Conservation (phyloP, 2,329 filamentous ascomycete genomes). For the Apiospora sp. region DNA sequence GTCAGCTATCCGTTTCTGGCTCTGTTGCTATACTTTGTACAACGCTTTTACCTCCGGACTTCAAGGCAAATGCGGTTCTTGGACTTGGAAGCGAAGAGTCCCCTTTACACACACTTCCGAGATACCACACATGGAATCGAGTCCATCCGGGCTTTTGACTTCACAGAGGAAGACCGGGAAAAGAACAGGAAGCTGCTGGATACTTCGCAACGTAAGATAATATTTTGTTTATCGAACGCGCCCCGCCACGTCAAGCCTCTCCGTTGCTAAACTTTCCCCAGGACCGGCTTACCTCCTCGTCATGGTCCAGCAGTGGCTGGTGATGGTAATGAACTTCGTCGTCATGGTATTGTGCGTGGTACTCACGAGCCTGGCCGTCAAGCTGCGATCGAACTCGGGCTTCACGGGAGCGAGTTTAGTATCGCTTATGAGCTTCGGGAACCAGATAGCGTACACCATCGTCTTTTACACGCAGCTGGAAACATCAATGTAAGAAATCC, state of each 20-base stretch:
- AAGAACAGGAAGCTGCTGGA: slow-evolving; percentile 55
- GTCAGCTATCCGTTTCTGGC: slow-evolving; percentile 60
- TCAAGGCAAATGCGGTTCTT: slow-evolving; percentile 67
- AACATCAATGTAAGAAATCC: slow-evolving; percentile 37
- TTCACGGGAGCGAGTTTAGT: slow-evolving; percentile 42
- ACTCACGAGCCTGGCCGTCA: slow-evolving; percentile 35
- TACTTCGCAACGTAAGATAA: slow-evolving; percentile 48
- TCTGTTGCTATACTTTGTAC: slow-evolving; percentile 56
- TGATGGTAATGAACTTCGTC: slow-evolving; percentile 22
- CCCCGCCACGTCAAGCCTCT: neutral
- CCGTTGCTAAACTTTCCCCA: neutral
- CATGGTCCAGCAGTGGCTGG: slow-evolving; percentile 52
- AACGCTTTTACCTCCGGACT: slow-evolving; percentile 66
- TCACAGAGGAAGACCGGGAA: slow-evolving; percentile 49
- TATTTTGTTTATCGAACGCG: neutral
- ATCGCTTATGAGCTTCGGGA: slow-evolving; percentile 42
- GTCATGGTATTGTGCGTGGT: slow-evolving; percentile 36
- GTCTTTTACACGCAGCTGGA: slow-evolving; percentile 41
- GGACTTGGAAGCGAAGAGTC: slow-evolving; percentile 68
- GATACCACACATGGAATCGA: slow-evolving; percentile 56
- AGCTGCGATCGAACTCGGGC: slow-evolving; percentile 35
- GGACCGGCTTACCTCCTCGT: slow-evolving; percentile 59
- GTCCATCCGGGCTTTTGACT: slow-evolving; percentile 60
- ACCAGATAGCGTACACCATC: slow-evolving; percentile 31
- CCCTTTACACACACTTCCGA: slow-evolving; percentile 59